Percentiles rank a stretch among this genome's conserved stretches.
These are phyloP conservation scores for Sparassis latifolia DNA, from an alignment of 1,284 basidiomycete genomes.

Conservation along the genomic window DNA sequence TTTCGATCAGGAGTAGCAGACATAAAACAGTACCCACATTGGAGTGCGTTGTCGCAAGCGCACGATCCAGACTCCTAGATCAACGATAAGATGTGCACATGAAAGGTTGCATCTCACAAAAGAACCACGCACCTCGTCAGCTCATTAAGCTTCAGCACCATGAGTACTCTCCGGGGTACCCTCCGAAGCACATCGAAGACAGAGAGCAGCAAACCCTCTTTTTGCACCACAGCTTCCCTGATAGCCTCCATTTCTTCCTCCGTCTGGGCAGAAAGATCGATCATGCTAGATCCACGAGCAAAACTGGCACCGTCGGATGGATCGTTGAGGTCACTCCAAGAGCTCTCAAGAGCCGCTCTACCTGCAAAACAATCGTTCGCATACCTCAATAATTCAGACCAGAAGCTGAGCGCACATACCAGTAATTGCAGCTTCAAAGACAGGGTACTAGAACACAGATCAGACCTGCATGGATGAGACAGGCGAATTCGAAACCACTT, in stretches of 20 bases:
- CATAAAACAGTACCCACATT: conserved; percentile 34
- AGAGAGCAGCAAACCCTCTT: conserved; percentile 75
- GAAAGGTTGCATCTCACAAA: not conserved
- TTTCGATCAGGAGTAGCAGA: not conserved
- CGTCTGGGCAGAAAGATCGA: conserved; percentile 64
- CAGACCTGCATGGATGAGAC: too few relatives aligned
- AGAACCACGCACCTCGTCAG: conserved; percentile 55
- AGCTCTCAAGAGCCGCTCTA: conserved; percentile 57
- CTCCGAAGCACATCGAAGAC: conserved; percentile 82
- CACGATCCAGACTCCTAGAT: conserved; percentile 60
- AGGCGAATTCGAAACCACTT: conserved; percentile 17
- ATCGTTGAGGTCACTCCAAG: conserved; percentile 37
- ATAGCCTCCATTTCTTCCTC: conserved; percentile 75
- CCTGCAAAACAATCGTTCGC: conserved; percentile 22
- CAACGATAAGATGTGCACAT: not conserved
- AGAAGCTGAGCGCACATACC: conserved; percentile 24
- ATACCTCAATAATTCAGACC: not conserved
- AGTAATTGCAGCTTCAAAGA: conserved; percentile 87
- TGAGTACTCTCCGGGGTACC: conserved; percentile 79
- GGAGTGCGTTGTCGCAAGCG: conserved; percentile 70
- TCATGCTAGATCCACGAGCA: conserved; percentile 63
- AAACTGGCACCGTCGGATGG: conserved; percentile 26
- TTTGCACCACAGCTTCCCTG: conserved; percentile 70
- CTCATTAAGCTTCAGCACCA: conserved; percentile 85
- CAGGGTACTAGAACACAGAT: conserved; percentile 50